Percentiles rank a stretch among this genome's conserved stretches.
Conservation (phyloP, 1,284 basidiomycete species). For the Rhizoctonia solani region DNA sequence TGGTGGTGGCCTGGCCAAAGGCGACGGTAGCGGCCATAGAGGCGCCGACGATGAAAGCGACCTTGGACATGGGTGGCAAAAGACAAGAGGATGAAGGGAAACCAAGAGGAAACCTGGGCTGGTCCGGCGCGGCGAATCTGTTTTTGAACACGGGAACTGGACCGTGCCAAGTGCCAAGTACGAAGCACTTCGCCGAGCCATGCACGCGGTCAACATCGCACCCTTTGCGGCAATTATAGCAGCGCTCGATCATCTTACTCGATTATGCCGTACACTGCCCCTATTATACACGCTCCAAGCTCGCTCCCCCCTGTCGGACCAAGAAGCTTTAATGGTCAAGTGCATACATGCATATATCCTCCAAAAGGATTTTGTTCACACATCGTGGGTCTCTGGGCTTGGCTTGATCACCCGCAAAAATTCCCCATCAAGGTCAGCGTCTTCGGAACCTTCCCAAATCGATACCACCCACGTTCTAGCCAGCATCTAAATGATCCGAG, state of each 20-base stretch:
- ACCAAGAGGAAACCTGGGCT: not conserved
- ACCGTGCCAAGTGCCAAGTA: not conserved
- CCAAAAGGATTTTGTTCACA: not conserved
- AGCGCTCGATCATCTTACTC: no score
- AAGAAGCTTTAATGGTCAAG: no score
- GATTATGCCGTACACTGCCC: no score
- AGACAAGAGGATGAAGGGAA: not conserved
- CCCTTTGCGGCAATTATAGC: not conserved
- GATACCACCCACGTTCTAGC: not conserved
- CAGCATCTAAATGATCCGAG: not conserved
- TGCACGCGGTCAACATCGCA: not conserved
- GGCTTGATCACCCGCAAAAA: not conserved
- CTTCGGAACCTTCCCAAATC: not conserved
- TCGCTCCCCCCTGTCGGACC: no score
- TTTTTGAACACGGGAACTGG: not conserved
- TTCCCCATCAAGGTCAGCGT: no score
- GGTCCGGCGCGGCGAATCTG: not conserved
- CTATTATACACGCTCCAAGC: no score
- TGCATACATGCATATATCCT: not conserved
- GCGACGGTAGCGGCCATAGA: conserved; percentile 1
- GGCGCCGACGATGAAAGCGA: not conserved
- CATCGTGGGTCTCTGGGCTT: not conserved
- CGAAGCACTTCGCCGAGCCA: not conserved
- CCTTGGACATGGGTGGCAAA: conserved; percentile 15
- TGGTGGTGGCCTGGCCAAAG: not conserved